Percentiles rank a stretch among this genome's conserved stretches.
Evolutionary conservation across 192 early-diverging fungal species (phyloP).

Genomic region (Linnemannia elongata): DNA sequence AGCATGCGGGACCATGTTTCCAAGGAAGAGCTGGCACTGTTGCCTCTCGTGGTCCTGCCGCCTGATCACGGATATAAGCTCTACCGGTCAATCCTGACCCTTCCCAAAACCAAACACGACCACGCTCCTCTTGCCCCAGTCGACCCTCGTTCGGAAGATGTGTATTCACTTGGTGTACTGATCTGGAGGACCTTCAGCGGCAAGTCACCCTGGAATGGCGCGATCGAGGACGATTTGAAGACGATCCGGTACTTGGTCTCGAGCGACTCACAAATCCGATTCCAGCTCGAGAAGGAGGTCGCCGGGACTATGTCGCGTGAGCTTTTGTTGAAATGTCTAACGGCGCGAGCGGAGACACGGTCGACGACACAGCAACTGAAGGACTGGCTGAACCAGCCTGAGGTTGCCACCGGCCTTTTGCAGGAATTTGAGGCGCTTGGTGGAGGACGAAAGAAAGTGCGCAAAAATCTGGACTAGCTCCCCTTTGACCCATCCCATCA

Average conservation of each 20-base stretch:
- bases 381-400: conserved; percentile 59
- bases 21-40: conserved; percentile 57
- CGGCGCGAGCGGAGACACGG: conserved; percentile 59
- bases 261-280: conserved; percentile 62
- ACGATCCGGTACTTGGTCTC: conserved; percentile 64
- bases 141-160: conserved; percentile 67
- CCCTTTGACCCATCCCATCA: neutral
- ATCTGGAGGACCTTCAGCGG: conserved; percentile 73
- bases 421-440: conserved; percentile 63
- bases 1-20: conserved; percentile 57
- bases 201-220: conserved; percentile 71
- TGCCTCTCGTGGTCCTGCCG: conserved; percentile 65
- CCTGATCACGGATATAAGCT: conserved; percentile 73
- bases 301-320: conserved; percentile 59
- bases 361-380: conserved; percentile 59
- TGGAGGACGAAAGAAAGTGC: conserved; percentile 49
- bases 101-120: conserved; percentile 67
- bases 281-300: conserved; percentile 62
- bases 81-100: conserved; percentile 68
- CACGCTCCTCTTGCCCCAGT: conserved; percentile 57
- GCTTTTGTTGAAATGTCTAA: conserved; percentile 62
- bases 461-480: conserved; percentile 42
- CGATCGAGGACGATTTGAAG: conserved; percentile 71
- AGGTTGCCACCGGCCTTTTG: conserved; percentile 57
- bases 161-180: conserved; percentile 70